Conservation (phyloP, 148 eudicot species). For the Cornus florida region DNA sequence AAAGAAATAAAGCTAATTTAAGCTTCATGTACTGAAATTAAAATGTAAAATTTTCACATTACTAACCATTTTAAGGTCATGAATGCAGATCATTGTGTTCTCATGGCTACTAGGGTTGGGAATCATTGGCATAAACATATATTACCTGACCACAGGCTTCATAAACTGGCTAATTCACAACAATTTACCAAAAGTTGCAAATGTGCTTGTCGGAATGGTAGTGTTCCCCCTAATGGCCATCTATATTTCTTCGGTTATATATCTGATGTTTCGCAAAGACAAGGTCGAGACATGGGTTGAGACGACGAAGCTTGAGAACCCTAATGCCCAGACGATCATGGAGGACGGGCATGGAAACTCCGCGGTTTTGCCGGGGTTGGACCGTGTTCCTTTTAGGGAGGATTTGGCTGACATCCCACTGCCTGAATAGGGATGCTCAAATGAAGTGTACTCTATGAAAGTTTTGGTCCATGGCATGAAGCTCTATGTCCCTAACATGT, state of each 20-base stretch:
- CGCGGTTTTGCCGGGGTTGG: constrained; percentile 10
- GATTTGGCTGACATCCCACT: constrained; percentile 50
- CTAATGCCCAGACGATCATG: constrained; percentile 23
- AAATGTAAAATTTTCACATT: no score
- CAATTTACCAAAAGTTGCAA: constrained; percentile 65
- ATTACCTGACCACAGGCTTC: constrained; percentile 66
- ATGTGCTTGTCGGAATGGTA: constrained; percentile 60
- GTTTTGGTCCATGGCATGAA: neutral
- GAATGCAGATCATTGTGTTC: constrained; percentile 57
- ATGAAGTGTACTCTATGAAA: neutral
- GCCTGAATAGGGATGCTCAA: constrained; percentile 15
- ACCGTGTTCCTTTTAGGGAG: constrained; percentile 41
- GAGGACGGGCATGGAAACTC: constrained; percentile 23
- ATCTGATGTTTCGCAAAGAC: constrained; percentile 76
- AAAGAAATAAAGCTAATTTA: no score
- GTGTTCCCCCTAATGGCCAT: constrained; percentile 83
- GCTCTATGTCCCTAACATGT: no score
- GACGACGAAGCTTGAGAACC: constrained; percentile 32
- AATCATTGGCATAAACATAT: constrained; percentile 84
- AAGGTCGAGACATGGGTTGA: constrained; percentile 54
- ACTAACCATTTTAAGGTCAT: neutral
- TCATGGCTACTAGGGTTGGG: constrained; percentile 84
- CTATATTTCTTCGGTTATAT: constrained; percentile 54
- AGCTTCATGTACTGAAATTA: no score
- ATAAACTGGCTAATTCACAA: constrained; percentile 77